Percentiles rank a stretch among this genome's conserved stretches.
Conservation (phyloP, 2,329 filamentous ascomycete species). For the Fusarium sp. region DNA sequence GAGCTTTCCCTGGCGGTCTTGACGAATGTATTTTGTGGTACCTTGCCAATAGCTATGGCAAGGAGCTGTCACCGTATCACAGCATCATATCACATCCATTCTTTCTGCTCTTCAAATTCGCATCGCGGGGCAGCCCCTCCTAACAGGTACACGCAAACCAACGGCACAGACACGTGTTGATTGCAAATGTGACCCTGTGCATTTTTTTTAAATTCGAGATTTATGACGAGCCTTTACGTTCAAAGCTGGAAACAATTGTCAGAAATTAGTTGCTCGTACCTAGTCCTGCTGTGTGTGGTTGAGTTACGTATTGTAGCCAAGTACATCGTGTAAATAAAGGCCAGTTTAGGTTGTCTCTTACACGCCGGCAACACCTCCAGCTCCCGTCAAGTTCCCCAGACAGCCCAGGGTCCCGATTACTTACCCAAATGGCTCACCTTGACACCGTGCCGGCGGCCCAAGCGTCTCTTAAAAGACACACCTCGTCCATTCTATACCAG, state of each 20-base stretch:
- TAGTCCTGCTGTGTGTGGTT: neutral
- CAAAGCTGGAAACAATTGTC: constrained; percentile 8
- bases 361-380: neutral
- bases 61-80: constrained; percentile 12
- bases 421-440: constrained; percentile 6
- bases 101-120: neutral
- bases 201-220: constrained; percentile 3
- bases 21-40: neutral
- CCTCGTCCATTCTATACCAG: neutral
- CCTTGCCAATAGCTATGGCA: neutral
- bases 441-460: neutral
- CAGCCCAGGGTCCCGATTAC: neutral
- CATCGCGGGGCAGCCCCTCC: constrained; percentile 21
- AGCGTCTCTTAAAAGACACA: neutral
- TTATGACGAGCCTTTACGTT: neutral
- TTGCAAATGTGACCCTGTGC: constrained; percentile 37
- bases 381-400: constrained; percentile 2
- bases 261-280: neutral
- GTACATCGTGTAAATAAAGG: neutral
- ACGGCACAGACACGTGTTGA: constrained; percentile 39
- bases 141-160: constrained; percentile 34
- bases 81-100: constrained; percentile 9
- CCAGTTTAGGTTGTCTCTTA: neutral
- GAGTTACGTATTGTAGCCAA: neutral
- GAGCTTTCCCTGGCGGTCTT: neutral